Evolutionary conservation across 768 basidiomycete species (phyloP).

Genomic region (Lactifluus piperatus): DNA sequence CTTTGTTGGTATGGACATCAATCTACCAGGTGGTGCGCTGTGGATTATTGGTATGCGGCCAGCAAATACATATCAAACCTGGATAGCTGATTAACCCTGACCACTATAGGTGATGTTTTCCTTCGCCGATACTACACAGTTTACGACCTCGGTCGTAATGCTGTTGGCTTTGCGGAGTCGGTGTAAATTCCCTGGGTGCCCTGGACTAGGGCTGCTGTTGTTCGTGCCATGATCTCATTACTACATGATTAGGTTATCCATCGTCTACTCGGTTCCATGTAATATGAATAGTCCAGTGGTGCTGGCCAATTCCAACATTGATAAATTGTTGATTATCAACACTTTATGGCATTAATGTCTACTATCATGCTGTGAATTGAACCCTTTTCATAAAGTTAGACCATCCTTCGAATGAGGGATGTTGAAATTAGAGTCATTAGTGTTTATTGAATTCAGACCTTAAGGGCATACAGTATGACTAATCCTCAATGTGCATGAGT

Average conservation of each 20-base stretch:
- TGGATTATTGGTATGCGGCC: conserved; percentile 75
- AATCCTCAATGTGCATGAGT: too few relatives aligned
- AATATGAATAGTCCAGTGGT: not conserved
- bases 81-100: not conserved
- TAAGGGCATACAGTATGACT: too few relatives aligned
- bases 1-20: conserved; percentile 89
- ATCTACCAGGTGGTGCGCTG: conserved; percentile 57
- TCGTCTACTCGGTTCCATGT: not conserved
- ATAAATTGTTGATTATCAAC: not conserved
- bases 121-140: conserved; percentile 88
- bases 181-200: conserved; percentile 21
- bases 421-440: too few relatives aligned
- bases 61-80: not conserved
- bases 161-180: conserved; percentile 74
- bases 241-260: not conserved
- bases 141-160: conserved; percentile 70
- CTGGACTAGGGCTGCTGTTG: not conserved
- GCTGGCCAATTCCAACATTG: not conserved
- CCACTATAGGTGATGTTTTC: conserved; percentile 67
- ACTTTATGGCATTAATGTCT: not conserved
- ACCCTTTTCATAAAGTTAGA: too few relatives aligned
- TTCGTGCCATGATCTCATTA: not conserved
- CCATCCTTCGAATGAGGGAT: too few relatives aligned
- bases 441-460: too few relatives aligned
- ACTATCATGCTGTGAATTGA: too few relatives aligned